phyloP scores from a whole-genome alignment of 2,329 filamentous ascomycete genomes.

The Ustulina deusta region DNA sequence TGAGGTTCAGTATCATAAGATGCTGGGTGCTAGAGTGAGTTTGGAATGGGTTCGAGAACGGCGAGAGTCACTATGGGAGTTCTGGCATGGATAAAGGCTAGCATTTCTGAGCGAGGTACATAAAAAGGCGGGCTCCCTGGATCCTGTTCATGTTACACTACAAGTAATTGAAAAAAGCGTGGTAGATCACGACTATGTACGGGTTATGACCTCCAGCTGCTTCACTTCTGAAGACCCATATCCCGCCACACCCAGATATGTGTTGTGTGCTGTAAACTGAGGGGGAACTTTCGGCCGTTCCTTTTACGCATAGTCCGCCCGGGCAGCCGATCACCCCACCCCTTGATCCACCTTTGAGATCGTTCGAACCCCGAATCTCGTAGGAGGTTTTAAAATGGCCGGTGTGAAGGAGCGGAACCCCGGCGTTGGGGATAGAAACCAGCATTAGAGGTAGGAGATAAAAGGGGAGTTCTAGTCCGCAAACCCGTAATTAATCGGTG shows the following conservation, averaged over 20 bases:
- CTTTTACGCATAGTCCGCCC: not conserved
- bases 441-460: not conserved
- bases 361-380: not conserved
- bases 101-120: conserved; percentile 28
- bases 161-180: not conserved
- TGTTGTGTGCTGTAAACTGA: too few species aligned
- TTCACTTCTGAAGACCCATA: not conserved
- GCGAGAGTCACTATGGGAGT: conserved; percentile 21
- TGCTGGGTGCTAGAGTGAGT: conserved; percentile 13
- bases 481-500: not conserved
- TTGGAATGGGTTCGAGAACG: conserved; percentile 15
- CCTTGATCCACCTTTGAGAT: not conserved
- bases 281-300: conserved; percentile 34
- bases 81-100: conserved; percentile 25
- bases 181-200: not conserved
- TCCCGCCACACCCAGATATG: not conserved
- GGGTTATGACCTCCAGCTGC: not conserved
- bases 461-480: not conserved
- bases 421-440: not conserved
- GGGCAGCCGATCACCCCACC: conserved; percentile 31
- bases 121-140: conserved; percentile 26
- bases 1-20: conserved; percentile 4
- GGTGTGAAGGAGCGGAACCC: not conserved
- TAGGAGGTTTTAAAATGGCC: conserved; percentile 28
- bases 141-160: conserved; percentile 26